These are phyloP conservation scores for Peronospora belbahrii DNA, from an alignment of 352 stramenopile genomes.

Conservation along the genomic window DNA sequence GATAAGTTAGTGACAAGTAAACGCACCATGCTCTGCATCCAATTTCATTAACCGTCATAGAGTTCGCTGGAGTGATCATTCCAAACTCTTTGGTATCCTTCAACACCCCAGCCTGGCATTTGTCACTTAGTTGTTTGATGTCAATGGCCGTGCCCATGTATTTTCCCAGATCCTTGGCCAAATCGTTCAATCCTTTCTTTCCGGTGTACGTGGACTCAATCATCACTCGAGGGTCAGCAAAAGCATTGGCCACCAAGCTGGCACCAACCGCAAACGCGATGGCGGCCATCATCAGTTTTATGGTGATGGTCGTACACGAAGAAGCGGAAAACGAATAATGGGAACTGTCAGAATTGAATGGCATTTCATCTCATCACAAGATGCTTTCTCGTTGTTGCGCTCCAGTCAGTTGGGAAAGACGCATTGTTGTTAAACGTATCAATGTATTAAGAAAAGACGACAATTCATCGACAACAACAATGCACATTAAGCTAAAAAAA, in stretches of 20 bases:
- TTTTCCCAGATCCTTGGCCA: constrained; percentile 15
- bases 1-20: neutral
- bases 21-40: too few species aligned
- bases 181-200: constrained; percentile 18
- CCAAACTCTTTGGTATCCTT: constrained; percentile 23
- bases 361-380: too few species aligned
- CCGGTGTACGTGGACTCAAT: constrained; percentile 27
- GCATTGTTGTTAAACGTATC: too few species aligned
- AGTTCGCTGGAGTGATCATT: constrained; percentile 26
- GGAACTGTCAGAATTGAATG: too few species aligned
- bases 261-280: constrained; percentile 10
- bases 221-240: constrained; percentile 20
- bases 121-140: constrained; percentile 23
- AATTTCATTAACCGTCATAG: too few species aligned
- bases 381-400: too few species aligned
- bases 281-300: constrained; percentile 8
- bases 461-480: too few species aligned
- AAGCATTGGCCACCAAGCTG: constrained; percentile 5
- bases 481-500: too few species aligned
- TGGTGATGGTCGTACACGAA: neutral
- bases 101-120: constrained; percentile 16
- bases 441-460: too few species aligned
- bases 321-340: constrained; percentile 13
- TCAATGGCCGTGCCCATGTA: constrained; percentile 31
- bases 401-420: too few species aligned